Evolutionary conservation across 306 rosid species (phyloP).

Genomic region (Vigna trinervia): DNA sequence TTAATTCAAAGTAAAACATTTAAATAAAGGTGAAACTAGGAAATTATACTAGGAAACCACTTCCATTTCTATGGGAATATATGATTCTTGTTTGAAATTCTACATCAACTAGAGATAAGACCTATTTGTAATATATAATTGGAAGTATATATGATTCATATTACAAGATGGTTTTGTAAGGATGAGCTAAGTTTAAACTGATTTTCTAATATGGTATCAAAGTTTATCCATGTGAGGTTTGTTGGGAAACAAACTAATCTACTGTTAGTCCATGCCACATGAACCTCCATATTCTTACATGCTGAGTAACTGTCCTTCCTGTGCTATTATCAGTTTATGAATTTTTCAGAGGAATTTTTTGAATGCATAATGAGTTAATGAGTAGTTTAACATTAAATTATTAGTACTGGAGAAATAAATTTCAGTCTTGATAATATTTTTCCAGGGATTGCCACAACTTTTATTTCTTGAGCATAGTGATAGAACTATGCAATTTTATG

Average conservation of each 20-base stretch:
- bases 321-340: neutral
- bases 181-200: too few relatives aligned
- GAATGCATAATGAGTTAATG: neutral
- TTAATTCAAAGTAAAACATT: too few relatives aligned
- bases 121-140: too few relatives aligned
- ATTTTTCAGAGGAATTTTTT: neutral
- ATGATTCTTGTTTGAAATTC: neutral
- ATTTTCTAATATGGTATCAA: too few relatives aligned
- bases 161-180: too few relatives aligned
- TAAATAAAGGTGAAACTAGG: neutral
- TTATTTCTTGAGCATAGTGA: neutral
- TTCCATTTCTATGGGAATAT: neutral
- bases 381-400: neutral
- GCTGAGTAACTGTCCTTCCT: neutral
- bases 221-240: too few relatives aligned
- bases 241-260: too few relatives aligned
- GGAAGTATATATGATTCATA: too few relatives aligned
- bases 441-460: neutral
- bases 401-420: neutral
- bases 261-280: neutral
- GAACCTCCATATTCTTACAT: neutral
- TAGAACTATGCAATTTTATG: constrained; percentile 16
- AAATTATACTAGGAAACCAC: neutral
- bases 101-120: too few relatives aligned
- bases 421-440: constrained; percentile 8